Evolutionary conservation across 208 protist species (phyloP).

Genomic region (Trypanosoma avium): DNA sequence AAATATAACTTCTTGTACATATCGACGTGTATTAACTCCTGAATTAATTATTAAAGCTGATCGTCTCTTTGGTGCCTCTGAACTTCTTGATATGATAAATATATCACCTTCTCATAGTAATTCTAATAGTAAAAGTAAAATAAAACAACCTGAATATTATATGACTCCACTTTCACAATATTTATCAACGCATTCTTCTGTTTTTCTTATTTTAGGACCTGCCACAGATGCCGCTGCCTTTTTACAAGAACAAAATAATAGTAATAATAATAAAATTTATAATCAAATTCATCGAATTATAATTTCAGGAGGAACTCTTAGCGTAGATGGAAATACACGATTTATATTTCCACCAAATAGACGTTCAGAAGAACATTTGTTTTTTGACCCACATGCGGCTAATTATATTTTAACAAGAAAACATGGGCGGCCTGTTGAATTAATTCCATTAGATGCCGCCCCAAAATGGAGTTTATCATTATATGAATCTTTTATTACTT

Average conservation of each 20-base stretch:
- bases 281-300: too few species aligned
- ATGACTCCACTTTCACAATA: constrained; percentile 25
- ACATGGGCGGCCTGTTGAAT: constrained; percentile 47
- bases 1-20: constrained; percentile 26
- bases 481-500: constrained; percentile 30
- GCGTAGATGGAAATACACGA: constrained; percentile 33
- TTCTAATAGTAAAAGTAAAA: neutral
- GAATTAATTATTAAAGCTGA: constrained; percentile 20
- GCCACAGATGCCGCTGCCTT: constrained; percentile 71
- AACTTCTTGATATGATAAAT: constrained; percentile 14
- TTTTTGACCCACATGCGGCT: constrained; percentile 61
- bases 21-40: constrained; percentile 23
- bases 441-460: constrained; percentile 51
- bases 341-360: constrained; percentile 44
- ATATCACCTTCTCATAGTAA: neutral
- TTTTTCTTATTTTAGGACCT: constrained; percentile 59
- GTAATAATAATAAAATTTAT: constrained; percentile 23
- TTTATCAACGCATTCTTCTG: constrained; percentile 26
- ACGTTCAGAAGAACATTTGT: constrained; percentile 64
- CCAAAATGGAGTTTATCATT: constrained; percentile 35
- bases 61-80: constrained; percentile 33
- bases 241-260: constrained; percentile 28
- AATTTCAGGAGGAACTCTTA: constrained; percentile 61
- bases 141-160: constrained; percentile 34
- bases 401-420: constrained; percentile 42